A percentile compares a stretch with the other conserved stretches of the same genome.
Conservation (phyloP, 1,284 basidiomycete genomes). For the Moniliella sp. region DNA sequence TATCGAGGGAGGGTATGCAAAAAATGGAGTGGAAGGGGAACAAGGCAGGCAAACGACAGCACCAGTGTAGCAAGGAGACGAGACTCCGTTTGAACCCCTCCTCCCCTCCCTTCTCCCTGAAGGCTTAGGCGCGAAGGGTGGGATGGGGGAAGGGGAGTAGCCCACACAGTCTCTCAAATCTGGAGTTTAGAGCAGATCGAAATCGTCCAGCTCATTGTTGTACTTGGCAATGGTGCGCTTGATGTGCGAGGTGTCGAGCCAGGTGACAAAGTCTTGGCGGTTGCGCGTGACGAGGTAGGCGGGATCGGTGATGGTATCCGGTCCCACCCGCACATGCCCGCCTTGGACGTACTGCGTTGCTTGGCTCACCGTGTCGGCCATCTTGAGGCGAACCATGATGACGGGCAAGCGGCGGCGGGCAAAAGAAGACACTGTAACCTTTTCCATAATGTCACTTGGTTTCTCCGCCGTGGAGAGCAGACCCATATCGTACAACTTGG, state of each 20-base stretch:
- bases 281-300: slow-evolving; percentile 78
- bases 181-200: slow-evolving; percentile 20
- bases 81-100: too few relatives aligned
- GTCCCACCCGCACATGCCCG: slow-evolving; percentile 87
- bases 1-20: too few relatives aligned
- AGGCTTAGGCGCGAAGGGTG: too few relatives aligned
- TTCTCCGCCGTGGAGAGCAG: slow-evolving; percentile 47
- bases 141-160: too few relatives aligned
- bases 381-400: slow-evolving; percentile 72
- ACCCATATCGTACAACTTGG: slow-evolving; percentile 93
- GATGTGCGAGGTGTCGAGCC: slow-evolving; percentile 92
- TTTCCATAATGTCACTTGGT: slow-evolving; percentile 44
- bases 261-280: slow-evolving; percentile 98
- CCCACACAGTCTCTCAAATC: too few relatives aligned
- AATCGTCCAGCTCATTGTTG: slow-evolving; percentile 54
- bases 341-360: slow-evolving; percentile 93
- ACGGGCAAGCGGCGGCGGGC: slow-evolving; percentile 77
- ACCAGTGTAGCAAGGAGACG: too few relatives aligned
- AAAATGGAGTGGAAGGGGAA: too few relatives aligned
- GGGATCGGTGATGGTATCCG: slow-evolving; percentile 84
- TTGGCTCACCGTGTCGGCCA: slow-evolving; percentile 43
- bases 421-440: slow-evolving; percentile 72
- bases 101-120: too few relatives aligned
- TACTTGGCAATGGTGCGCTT: slow-evolving; percentile 87
- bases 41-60: too few relatives aligned